Conservation (phyloP, 2,329 filamentous ascomycete species). For the Colletotrichum tropicicola region DNA sequence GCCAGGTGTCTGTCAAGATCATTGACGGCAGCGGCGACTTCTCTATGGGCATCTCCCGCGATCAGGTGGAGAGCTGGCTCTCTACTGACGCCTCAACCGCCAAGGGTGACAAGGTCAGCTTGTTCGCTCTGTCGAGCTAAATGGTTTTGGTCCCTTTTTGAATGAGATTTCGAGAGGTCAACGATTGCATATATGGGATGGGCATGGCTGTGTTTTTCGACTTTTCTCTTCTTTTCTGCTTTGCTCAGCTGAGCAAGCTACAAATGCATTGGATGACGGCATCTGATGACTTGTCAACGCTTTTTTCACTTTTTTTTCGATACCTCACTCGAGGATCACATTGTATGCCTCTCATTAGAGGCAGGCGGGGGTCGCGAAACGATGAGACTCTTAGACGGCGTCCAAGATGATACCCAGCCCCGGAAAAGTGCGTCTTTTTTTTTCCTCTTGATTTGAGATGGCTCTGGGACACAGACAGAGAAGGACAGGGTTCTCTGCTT, state of each 20-base stretch:
- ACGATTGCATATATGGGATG: slow-evolving; percentile 16
- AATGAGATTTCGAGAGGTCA: neutral
- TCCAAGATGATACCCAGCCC: slow-evolving; percentile 22
- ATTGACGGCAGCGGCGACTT: slow-evolving; percentile 54
- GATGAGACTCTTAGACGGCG: slow-evolving; percentile 21
- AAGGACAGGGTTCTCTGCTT: neutral
- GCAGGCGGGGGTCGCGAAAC: slow-evolving; percentile 8
- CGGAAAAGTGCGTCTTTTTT: slow-evolving; percentile 18
- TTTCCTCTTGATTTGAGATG: neutral
- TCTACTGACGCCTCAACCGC: slow-evolving; percentile 6
- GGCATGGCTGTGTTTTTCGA: neutral
- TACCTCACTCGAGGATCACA: slow-evolving; percentile 3
- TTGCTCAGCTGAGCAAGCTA: slow-evolving; percentile 4
- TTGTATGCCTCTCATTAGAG: neutral
- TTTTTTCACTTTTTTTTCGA: slow-evolving; percentile 14
- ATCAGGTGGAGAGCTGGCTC: slow-evolving; percentile 47
- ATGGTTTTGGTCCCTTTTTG: neutral
- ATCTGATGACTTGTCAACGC: slow-evolving; percentile 12
- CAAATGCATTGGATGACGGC: slow-evolving; percentile 13
- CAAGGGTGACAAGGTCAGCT: slow-evolving; percentile 23
- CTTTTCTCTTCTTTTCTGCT: neutral
- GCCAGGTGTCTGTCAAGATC: slow-evolving; percentile 64
- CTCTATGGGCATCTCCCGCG: slow-evolving; percentile 45
- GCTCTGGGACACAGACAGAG: neutral
- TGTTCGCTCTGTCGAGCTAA: slow-evolving; percentile 29